Evolutionary conservation across 2,329 filamentous ascomycete genomes (phyloP).

Genomic region (Aspergillus tanneri): DNA sequence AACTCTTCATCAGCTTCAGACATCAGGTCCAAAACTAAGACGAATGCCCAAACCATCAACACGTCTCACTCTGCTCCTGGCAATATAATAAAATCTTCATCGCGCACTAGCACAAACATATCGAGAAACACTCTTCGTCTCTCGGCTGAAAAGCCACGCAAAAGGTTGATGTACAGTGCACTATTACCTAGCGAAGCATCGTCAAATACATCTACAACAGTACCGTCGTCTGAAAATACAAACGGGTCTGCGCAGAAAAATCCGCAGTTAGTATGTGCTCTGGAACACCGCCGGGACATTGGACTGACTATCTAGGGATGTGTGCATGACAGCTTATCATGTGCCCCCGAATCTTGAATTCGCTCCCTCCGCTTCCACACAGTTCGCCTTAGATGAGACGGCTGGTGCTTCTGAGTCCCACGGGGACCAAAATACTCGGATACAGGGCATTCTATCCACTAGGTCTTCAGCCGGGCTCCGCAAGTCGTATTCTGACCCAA

Average conservation of each 20-base stretch:
- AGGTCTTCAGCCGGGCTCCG: slow-evolving; percentile 22
- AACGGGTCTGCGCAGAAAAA: not conserved
- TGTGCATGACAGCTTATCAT: not conserved
- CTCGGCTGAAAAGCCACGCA: slow-evolving; percentile 37
- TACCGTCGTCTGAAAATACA: slow-evolving; percentile 6
- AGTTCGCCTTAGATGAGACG: slow-evolving; percentile 30
- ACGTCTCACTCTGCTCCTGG: not conserved
- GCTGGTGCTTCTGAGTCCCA: slow-evolving; percentile 6
- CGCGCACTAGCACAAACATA: not conserved
- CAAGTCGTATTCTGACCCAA: slow-evolving; percentile 39
- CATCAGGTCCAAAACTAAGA: not conserved
- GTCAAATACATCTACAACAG: slow-evolving; percentile 14
- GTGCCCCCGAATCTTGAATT: slow-evolving; percentile 25
- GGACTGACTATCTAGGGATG: slow-evolving; percentile 16
- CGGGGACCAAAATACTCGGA: not conserved
- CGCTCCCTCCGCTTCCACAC: slow-evolving; percentile 29
- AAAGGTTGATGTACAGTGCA: slow-evolving; percentile 46
- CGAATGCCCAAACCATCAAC: not conserved
- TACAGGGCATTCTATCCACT: not conserved
- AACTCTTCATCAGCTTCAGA: not conserved
- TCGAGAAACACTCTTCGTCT: slow-evolving; percentile 34
- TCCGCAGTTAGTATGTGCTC: slow-evolving; percentile 33
- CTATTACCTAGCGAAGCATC: slow-evolving; percentile 29
- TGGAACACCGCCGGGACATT: not conserved
- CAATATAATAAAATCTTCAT: not conserved